Base-by-base conservation (phyloP, 371 early-diverging fungal genomes). In the Apophysomyces sp. region DNA sequence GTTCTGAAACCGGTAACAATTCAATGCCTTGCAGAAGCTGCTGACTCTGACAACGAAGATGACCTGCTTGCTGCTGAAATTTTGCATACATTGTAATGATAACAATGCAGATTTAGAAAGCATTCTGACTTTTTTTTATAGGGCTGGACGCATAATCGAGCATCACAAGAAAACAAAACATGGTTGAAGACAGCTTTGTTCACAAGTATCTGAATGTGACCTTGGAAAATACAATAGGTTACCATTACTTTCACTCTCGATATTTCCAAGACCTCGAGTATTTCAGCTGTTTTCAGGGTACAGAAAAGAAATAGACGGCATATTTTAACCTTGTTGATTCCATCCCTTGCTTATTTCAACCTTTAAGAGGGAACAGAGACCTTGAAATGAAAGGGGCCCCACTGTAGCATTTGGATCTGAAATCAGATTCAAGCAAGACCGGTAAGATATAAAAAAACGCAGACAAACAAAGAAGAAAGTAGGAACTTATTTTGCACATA, bases 41-140 rank as follows among this genome's bases (percentile, higher is more conserved):
- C n/a, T 7, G 31, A 0, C 1, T 34, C 55, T 15, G 24, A 5
- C 2, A 36, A 32, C 16, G 32, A 28, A 1, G 32, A 55, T 24
- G 55, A 55, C n/a, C 31, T 55, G 2, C 55, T 55, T 32, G 55
- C 55, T 55, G 32, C 55, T 4, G 55, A 55, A 32, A 55, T 32
- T 0, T 31, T 55, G 3, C 32, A 55, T 16, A 36, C 15, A 7
- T 32, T 55, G 55, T 55, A 55, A 32, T 13, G 0, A 16, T 6
- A 18, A 16, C 16, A 30, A 36, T 27, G 4, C 2, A 55, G 9
- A 0, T 5, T 8, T 12, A 8, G 1, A 7, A 12, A 16, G 24
- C 9, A 11, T 31, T 4, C 6, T 31, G 55, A 34, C 32, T 15
- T 11, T 7, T 18, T 44, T 2, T 18, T 44, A 21, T 18, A 44